A percentile compares a stretch with the other conserved stretches of the same genome.
Conservation (phyloP, 73 alveolate species). For the Paramecium biaurelia region DNA sequence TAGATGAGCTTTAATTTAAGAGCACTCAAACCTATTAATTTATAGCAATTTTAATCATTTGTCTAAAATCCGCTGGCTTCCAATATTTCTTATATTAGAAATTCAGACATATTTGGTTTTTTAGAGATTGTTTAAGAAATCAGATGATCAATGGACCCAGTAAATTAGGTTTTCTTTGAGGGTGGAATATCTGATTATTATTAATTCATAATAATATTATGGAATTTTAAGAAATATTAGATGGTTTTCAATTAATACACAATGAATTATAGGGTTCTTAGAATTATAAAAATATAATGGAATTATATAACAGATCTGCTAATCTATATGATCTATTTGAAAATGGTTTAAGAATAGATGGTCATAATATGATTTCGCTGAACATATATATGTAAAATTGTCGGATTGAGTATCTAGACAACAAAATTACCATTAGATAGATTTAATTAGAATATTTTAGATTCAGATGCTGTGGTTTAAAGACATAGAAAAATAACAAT, state of each 20-base stretch:
- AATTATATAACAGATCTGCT: not conserved
- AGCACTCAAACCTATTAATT: not conserved
- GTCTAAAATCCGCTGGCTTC: constrained; percentile 32
- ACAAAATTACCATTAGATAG: not conserved
- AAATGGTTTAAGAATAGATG: not conserved
- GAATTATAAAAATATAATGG: not conserved
- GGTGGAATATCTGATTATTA: not conserved
- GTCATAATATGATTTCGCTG: not conserved
- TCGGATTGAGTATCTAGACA: not conserved
- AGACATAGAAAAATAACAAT: constrained; percentile 11
- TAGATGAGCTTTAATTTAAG: constrained; percentile 5
- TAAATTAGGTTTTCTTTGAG: not conserved
- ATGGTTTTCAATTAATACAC: not conserved
- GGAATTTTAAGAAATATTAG: not conserved
- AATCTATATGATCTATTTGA: not conserved
- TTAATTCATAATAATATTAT: not conserved
- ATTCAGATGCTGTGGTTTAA: constrained; percentile 14
- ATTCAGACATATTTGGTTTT: constrained; percentile 14
- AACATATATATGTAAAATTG: not conserved
- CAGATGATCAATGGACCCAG: not conserved
- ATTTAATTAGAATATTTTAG: not conserved
- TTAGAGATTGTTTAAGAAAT: not conserved
- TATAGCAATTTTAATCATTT: constrained; percentile 19
- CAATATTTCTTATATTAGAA: not conserved
- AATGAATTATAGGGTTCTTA: not conserved